A percentile compares a stretch with the other conserved stretches of the same genome.
Evolutionary conservation across 768 basidiomycete species (phyloP).

Genomic region (Lactarius sp.): DNA sequence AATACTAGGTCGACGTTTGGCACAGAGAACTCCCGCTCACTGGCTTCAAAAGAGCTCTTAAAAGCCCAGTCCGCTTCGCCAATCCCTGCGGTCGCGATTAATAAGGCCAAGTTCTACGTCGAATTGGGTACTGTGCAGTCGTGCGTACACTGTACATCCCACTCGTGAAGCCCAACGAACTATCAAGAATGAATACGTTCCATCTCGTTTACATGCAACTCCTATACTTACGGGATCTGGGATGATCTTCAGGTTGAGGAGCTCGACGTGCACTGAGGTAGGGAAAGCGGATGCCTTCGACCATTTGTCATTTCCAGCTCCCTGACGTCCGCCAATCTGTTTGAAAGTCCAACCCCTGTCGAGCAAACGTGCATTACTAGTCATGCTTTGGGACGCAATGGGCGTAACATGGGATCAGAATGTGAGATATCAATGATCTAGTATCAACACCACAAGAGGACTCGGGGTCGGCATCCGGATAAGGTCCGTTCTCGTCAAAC

Average conservation of each 20-base stretch:
- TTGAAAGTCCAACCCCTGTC: constrained; percentile 59
- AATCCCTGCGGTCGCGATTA: constrained; percentile 54
- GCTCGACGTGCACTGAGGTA: constrained; percentile 83
- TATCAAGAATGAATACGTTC: constrained; percentile 30
- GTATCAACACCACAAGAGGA: not conserved
- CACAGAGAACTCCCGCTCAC: constrained; percentile 41
- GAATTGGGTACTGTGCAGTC: not conserved
- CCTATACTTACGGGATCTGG: constrained; percentile 66
- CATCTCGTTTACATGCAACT: not conserved
- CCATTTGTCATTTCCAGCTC: constrained; percentile 58
- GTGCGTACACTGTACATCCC: constrained; percentile 81
- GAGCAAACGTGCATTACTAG: constrained; percentile 31
- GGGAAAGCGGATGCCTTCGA: constrained; percentile 60
- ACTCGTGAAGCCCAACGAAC: constrained; percentile 78
- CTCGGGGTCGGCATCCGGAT: not conserved
- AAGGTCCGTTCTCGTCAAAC: not conserved
- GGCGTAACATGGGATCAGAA: constrained; percentile 9
- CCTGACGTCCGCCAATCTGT: constrained; percentile 56
- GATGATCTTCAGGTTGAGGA: constrained; percentile 66
- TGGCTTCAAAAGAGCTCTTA: constrained; percentile 55
- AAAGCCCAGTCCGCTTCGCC: constrained; percentile 87
- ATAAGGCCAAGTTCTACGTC: not conserved
- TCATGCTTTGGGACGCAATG: constrained; percentile 25
- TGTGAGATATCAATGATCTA: not conserved
- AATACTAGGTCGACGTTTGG: constrained; percentile 71